Evolutionary conservation across 139 green algal genomes (phyloP).

Genomic region (Chlamydomonas asymmetrica): DNA sequence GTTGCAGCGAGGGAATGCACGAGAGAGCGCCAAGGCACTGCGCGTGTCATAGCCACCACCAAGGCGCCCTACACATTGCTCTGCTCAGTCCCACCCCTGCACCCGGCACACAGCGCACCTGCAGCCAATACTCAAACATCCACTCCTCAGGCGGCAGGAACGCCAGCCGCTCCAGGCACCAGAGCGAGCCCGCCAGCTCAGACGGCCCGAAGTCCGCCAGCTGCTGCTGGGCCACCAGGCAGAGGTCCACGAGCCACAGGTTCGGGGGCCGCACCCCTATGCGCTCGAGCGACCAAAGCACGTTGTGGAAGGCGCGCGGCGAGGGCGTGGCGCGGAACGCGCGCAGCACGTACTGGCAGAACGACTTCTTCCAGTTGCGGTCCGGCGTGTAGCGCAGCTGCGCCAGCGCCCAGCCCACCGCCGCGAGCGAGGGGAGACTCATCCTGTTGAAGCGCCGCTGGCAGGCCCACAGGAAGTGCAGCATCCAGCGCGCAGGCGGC

Average conservation of each 20-base stretch:
- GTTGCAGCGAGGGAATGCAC: too few species aligned
- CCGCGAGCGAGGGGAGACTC: conserved; percentile 20
- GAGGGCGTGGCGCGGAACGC: background rate
- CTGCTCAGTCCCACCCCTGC: too few species aligned
- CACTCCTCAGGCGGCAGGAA: conserved; percentile 7
- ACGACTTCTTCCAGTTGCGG: conserved; percentile 4
- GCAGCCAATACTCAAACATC: conserved; percentile 4
- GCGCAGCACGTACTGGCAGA: conserved; percentile 1
- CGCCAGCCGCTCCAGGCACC: background rate
- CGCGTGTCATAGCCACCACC: too few species aligned
- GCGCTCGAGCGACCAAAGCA: conserved; percentile 6
- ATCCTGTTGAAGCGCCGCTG: conserved; percentile 30
- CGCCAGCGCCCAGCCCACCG: conserved; percentile 28
- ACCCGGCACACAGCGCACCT: too few species aligned
- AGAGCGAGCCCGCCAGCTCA: conserved; percentile 1
- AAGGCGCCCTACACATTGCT: too few species aligned
- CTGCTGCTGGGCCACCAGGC: background rate
- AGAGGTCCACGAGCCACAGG: background rate
- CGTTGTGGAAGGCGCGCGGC: conserved; percentile 7
- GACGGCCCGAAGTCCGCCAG: background rate
- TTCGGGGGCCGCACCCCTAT: background rate
- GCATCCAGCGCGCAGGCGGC: conserved; percentile 24
- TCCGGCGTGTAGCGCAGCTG: conserved; percentile 25
- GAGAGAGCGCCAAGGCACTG: too few species aligned
- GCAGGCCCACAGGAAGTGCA: conserved; percentile 31